Conservation (phyloP, 345 rosid species). For the Eucalyptus regnans region DNA sequence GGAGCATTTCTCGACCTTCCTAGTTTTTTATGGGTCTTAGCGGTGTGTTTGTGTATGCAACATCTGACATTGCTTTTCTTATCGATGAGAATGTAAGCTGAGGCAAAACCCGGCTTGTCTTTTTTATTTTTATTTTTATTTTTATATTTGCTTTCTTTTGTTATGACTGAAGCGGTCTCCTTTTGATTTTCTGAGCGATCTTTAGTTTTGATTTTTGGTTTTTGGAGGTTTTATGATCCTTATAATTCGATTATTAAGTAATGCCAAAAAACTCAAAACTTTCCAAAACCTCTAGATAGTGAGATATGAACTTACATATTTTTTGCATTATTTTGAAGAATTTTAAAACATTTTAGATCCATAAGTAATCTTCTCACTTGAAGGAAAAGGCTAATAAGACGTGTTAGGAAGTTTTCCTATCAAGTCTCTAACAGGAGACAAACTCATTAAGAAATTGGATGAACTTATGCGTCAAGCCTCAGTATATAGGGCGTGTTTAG, state of each 20-base stretch:
- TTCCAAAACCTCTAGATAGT: neutral
- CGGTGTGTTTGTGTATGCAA: neutral
- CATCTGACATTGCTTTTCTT: neutral
- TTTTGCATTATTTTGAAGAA: neutral
- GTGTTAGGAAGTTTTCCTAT: neutral
- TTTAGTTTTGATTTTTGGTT: neutral
- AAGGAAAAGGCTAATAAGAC: neutral
- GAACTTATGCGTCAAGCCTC: neutral
- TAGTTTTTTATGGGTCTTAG: neutral
- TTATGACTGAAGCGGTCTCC: neutral
- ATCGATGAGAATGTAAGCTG: neutral
- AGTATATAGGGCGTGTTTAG: accelerated
- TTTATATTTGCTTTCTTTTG: neutral
- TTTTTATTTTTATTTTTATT: too few species aligned
- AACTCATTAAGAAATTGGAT: neutral
- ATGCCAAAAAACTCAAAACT: neutral
- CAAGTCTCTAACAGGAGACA: neutral
- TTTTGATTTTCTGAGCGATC: neutral
- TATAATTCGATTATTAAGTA: neutral
- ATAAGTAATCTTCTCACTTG: neutral
- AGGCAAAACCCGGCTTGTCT: neutral
- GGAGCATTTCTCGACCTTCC: neutral
- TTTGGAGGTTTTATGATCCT: neutral
- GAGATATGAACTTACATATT: neutral
- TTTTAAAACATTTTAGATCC: neutral